phyloP scores from a whole-genome alignment of 2,329 filamentous ascomycete genomes.

The Lasiodiplodia gonubiensis region DNA sequence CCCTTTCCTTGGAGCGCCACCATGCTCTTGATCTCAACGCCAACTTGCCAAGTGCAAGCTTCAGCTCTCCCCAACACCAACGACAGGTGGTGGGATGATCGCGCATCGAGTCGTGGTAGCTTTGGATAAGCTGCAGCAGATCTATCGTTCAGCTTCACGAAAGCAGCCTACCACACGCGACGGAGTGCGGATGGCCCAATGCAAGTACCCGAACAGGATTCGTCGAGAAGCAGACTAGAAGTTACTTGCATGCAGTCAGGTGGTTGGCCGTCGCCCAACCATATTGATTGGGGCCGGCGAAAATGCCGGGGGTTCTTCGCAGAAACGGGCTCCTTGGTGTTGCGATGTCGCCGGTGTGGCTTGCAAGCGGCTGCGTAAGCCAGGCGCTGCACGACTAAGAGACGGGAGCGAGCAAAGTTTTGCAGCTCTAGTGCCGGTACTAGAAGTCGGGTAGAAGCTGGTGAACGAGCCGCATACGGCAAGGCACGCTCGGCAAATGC shows the following conservation, averaged over 20 bases:
- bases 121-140: background rate
- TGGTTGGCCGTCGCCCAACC: background rate
- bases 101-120: background rate
- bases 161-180: background rate
- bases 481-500: background rate
- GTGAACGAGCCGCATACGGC: background rate
- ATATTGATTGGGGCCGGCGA: conserved; percentile 15
- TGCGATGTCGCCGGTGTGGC: conserved; percentile 6
- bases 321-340: conserved; percentile 14
- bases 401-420: conserved; percentile 6
- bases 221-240: conserved; percentile 16
- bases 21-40: background rate
- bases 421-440: conserved; percentile 5
- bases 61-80: conserved; percentile 18
- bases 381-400: background rate
- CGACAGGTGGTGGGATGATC: background rate
- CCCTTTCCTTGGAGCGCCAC: conserved; percentile 12
- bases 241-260: background rate
- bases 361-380: background rate
- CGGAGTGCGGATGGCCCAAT: background rate
- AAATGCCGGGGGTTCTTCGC: conserved; percentile 17
- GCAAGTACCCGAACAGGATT: background rate
- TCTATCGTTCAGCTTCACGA: background rate
- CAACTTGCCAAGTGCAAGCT: background rate
- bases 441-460: conserved; percentile 4